phyloP scores from a whole-genome alignment of 1,284 basidiomycete genomes.

The Fomitopsis betulina region DNA sequence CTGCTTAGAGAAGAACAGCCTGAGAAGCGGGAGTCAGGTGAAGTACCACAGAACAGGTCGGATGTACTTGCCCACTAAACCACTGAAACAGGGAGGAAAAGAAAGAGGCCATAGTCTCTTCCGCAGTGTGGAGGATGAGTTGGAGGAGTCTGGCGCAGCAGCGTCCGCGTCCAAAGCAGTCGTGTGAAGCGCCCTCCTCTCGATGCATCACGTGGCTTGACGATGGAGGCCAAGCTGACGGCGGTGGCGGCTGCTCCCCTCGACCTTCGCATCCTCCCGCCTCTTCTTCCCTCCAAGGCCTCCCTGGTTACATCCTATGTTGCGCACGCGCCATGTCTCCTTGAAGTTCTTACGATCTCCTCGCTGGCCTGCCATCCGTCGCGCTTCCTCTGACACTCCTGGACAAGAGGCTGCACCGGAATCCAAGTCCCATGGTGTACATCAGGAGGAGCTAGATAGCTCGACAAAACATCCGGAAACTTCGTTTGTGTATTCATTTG shows the following conservation, averaged over 20 bases:
- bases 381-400: not conserved
- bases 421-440: not conserved
- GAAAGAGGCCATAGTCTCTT: slow-evolving; percentile 49
- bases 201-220: too few relatives aligned
- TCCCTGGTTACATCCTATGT: not conserved
- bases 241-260: not conserved
- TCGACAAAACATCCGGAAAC: too few relatives aligned
- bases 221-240: too few relatives aligned
- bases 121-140: not conserved
- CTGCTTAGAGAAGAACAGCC: slow-evolving; percentile 84
- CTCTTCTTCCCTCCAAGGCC: too few relatives aligned
- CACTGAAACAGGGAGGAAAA: slow-evolving; percentile 67
- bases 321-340: not conserved
- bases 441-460: not conserved
- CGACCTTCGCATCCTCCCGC: not conserved
- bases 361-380: not conserved
- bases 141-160: not conserved
- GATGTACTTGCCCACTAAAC: slow-evolving; percentile 49
- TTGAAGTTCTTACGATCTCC: not conserved
- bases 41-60: not conserved
- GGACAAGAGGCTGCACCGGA: not conserved
- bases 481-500: not conserved
- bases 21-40: slow-evolving; percentile 22
- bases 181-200: not conserved
- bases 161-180: not conserved